Percentiles rank a stretch among this genome's conserved stretches.
phyloP scores from a whole-genome alignment of 2,329 filamentous ascomycete species.

The Drechslerella coelobrocha region DNA sequence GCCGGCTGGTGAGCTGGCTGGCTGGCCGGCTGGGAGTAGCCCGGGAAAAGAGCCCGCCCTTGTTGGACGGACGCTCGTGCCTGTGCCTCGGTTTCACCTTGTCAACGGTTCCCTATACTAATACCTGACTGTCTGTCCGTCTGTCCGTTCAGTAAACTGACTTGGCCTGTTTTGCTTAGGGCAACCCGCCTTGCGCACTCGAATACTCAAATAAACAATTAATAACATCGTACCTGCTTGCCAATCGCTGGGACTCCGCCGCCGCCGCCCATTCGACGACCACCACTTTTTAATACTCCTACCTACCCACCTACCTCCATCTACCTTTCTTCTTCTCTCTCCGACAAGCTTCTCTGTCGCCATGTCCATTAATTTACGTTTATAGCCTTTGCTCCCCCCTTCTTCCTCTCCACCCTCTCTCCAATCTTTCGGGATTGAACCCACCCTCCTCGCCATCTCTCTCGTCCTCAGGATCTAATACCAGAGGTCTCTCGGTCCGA shows the following conservation, averaged over 20 bases:
- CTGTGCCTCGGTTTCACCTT: background rate
- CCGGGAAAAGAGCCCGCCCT: too few relatives aligned
- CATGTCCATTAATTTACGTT: constrained; percentile 36
- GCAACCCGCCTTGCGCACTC: too few relatives aligned
- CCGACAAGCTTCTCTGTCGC: background rate
- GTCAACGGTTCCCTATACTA: background rate
- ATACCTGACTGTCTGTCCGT: background rate
- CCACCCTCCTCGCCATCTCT: background rate
- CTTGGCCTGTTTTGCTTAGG: background rate
- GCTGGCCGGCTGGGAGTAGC: too few relatives aligned
- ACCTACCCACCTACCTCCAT: background rate
- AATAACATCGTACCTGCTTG: too few relatives aligned
- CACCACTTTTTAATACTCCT: background rate
- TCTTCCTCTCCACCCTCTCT: constrained; percentile 9
- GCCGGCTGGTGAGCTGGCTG: too few relatives aligned
- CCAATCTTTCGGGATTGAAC: constrained; percentile 38
- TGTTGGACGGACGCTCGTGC: too few relatives aligned
- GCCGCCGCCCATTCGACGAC: constrained; percentile 1
- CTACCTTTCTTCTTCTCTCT: background rate
- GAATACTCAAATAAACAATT: too few relatives aligned
- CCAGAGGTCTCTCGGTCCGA: constrained; percentile 2
- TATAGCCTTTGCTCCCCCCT: constrained; percentile 30
- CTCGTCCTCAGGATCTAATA: background rate
- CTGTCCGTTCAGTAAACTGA: background rate
- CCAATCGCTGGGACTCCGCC: too few relatives aligned